phyloP scores from a whole-genome alignment of 2,329 filamentous ascomycete species.

The Trichoderma cornu-damae region DNA sequence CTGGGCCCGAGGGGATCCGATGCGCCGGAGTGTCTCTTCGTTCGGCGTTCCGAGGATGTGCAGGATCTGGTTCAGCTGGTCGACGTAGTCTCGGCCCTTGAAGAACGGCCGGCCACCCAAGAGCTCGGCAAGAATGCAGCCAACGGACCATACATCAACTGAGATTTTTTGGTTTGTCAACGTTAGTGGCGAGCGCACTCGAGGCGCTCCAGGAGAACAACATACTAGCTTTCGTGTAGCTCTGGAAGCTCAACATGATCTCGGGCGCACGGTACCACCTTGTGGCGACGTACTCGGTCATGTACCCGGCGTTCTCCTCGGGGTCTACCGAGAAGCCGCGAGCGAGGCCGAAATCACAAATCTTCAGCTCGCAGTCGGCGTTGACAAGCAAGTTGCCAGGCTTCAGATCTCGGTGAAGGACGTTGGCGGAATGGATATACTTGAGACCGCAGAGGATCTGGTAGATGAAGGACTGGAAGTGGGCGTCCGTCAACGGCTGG shows the following conservation, averaged over 20 bases:
- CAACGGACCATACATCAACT: conserved; percentile 99
- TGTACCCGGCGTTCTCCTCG: conserved; percentile 97
- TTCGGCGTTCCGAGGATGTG: conserved; percentile 96
- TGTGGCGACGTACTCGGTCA: conserved; percentile 99
- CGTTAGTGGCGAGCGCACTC: too few species aligned
- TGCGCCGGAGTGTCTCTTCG: conserved; percentile 87
- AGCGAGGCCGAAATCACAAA: conserved; percentile 95
- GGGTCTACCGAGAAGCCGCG: conserved; percentile 96
- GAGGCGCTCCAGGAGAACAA: conserved; percentile 30
- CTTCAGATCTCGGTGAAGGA: conserved; percentile 94
- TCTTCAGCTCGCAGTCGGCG: conserved; percentile 98
- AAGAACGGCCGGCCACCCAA: conserved; percentile 96
- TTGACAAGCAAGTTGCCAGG: conserved; percentile 96
- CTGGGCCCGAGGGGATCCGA: conserved; percentile 91
- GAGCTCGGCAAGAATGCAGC: conserved; percentile 93
- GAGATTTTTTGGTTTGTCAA: background rate
- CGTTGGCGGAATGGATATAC: conserved; percentile 98
- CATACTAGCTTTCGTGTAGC: conserved; percentile 99
- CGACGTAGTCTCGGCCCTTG: conserved; percentile 98
- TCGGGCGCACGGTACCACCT: conserved; percentile 93
- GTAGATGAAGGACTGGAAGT: conserved; percentile 99
- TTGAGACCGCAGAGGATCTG: conserved; percentile 98
- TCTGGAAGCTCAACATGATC: conserved; percentile 99
- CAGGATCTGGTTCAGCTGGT: conserved; percentile 98
- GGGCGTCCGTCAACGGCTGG: conserved; percentile 93